phyloP scores from a whole-genome alignment of 2,329 filamentous ascomycete genomes.

The Stagonosporopsis chrysanthemi region DNA sequence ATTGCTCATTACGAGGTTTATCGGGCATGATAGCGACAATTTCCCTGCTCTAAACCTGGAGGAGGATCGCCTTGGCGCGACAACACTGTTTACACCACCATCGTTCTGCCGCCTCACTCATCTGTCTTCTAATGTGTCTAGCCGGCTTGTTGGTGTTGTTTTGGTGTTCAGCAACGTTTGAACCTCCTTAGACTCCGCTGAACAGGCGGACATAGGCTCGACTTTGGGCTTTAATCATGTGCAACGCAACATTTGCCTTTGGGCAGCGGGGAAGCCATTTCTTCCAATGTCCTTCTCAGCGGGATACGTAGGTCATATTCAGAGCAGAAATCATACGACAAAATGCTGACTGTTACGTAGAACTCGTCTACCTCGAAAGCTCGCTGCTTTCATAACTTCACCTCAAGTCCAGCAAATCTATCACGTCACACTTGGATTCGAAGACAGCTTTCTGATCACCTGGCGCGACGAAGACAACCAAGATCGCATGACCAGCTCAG shows the following conservation, averaged over 20 bases:
- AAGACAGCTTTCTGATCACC: slow-evolving; percentile 46
- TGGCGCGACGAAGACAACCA: slow-evolving; percentile 37
- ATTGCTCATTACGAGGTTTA: slow-evolving; percentile 10
- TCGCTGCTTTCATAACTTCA: slow-evolving; percentile 34
- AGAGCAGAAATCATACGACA: neutral
- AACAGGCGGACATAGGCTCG: neutral
- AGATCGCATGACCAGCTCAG: slow-evolving; percentile 37
- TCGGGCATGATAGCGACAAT: slow-evolving; percentile 11
- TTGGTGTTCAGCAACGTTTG: neutral
- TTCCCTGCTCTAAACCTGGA: slow-evolving; percentile 44
- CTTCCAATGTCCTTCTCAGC: slow-evolving; percentile 41
- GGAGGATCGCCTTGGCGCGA: slow-evolving; percentile 39
- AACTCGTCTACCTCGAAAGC: slow-evolving; percentile 38
- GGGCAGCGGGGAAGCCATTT: slow-evolving; percentile 47
- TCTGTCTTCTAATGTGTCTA: neutral
- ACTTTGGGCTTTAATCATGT: slow-evolving; percentile 28
- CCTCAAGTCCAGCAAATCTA: slow-evolving; percentile 34
- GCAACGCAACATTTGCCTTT: slow-evolving; percentile 44
- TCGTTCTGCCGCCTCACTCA: slow-evolving; percentile 10
- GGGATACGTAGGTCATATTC: slow-evolving; percentile 34
- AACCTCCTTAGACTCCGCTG: neutral
- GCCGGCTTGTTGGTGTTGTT: neutral
- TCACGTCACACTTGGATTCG: slow-evolving; percentile 43
- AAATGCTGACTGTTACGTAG: slow-evolving; percentile 20
- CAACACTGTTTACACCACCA: slow-evolving; percentile 19